Percentiles rank a stretch among this genome's conserved stretches.
Evolutionary conservation across 352 stramenopile genomes (phyloP).

Genomic region (Thalassiosira oceanica): DNA sequence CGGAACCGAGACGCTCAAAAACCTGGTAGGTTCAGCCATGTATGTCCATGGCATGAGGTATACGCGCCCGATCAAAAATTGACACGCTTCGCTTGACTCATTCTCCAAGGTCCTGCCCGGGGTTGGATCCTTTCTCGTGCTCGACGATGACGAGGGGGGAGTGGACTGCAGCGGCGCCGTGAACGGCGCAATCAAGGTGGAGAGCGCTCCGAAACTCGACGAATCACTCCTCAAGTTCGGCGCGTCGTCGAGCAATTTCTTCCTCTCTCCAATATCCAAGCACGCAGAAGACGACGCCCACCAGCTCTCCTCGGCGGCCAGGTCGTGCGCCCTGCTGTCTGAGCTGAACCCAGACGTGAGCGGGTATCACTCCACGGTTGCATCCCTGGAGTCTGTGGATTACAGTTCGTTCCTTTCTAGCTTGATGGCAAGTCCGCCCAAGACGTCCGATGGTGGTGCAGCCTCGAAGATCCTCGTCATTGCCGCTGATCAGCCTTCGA

Average conservation of each 20-base stretch:
- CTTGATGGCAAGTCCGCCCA: too few species aligned
- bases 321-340: constrained; percentile 81
- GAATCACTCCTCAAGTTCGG: constrained; percentile 22
- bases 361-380: constrained; percentile 42
- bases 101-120: constrained; percentile 80
- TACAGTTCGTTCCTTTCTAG: constrained; percentile 84
- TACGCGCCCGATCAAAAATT: too few species aligned
- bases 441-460: too few species aligned
- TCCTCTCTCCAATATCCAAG: constrained; percentile 14
- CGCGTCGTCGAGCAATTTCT: constrained; percentile 31
- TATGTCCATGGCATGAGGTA: too few species aligned
- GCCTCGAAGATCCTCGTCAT: too few species aligned
- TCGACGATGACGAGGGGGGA: constrained; percentile 85
- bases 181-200: not conserved
- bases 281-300: constrained; percentile 45
- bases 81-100: too few species aligned
- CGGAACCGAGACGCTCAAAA: constrained; percentile 97
- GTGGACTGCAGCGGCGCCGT: not conserved
- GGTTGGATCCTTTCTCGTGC: constrained; percentile 86
- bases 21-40: too few species aligned
- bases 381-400: constrained; percentile 36
- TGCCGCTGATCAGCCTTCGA: too few species aligned
- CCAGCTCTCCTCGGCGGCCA: constrained; percentile 82
- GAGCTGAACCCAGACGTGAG: constrained; percentile 94
- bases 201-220: constrained; percentile 4